Base-by-base conservation (phyloP, 2,329 filamentous ascomycete species). In the Dothideomycetes sp. region DNA sequence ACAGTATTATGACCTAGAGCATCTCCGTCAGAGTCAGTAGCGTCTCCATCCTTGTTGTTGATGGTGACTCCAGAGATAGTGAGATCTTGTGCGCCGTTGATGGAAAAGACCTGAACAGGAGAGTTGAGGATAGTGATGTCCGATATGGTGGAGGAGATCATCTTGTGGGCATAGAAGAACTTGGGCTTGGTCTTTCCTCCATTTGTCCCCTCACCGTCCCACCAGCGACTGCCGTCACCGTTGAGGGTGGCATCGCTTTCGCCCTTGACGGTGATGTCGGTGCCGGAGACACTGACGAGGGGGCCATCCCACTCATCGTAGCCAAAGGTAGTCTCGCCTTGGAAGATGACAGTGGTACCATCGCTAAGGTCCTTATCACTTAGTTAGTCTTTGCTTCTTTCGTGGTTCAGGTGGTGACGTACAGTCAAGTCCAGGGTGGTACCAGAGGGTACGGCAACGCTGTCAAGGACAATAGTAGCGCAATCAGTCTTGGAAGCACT, bases 241-340 rank as follows among this genome's bases (percentile, higher is more conserved):
- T 81, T 64, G 37, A 81, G 67, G 14, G 65, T 57, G 44, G 64
- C 64, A 15, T 70, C 77, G 1, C 59, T 48, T 16, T 68, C 68
- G 34, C 72, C 73, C 7, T 63, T 63, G 30, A 81, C 64, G 19
- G 65, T 66, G 48, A 80, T 66, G 45, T 64, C 61, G 27, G 58
- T 71, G 31, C 79, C 79, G 1, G 70, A 71, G 45, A 82, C 64
- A 19, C 69, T 68, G 49, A 84, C 67, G 11, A 84, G 64, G 33
- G 79, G 79, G 0, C 79, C 79, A 2, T 56, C 55, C 79, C 78
- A 83, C 50, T 79, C 72, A 46, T 73, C 63, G 60, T 80, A 81
- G 15, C 66, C 78, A 51, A 79, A 84, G 39, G 72, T 75, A n/a
- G 79, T 83, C 11, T 65, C 73, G 32, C 79, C 80, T 42, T 73